Evolutionary conservation across 805 yeast genomes (phyloP), one percentile per base, ranked within the genome.

Genomic region (Pichia deserticola): DNA sequence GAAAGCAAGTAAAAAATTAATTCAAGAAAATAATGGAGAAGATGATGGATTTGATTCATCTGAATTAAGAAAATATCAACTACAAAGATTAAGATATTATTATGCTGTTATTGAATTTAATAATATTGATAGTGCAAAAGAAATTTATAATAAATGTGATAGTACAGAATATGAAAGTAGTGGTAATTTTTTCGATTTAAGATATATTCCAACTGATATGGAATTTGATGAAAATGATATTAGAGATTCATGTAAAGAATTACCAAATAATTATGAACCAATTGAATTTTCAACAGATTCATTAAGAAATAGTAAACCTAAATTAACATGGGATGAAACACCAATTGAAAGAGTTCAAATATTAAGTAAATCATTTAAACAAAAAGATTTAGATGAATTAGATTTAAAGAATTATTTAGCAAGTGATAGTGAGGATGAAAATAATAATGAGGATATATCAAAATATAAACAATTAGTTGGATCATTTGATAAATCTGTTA

Each of bases 291-390:
- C 87, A 33, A 93, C 99, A 4, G 97, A 88, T 68, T 99, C 99
- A 0, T 74, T 93, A 52, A 97, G 93, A 64, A 96, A 89, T 63
- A 90, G 98, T 13, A 93, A 90, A 61, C 99, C 93, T 45, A 90
- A 88, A 65, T 74, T 93, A 57, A 90, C 98, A 0, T 93, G 99
- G 99, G 99, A 93, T 67, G 98, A 92, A 69, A 95, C 98, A 0
- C 98, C 99, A 7, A 84, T 82, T 51, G 97, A 89, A 60, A 79
- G 99, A 61, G 66, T 80, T 15, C 80, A 84, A 51, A 65, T 90
- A 48, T 78, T 97, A 1, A 76, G 85, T 13, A 82, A 84, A 57
- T 88, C 89, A 7, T 92, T 93, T 65, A 81, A 89, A 44, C 93
- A 86, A 63, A 82, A 86, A 63, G 98, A 93, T 64, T 74, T 89